Evolutionary conservation across 768 basidiomycete genomes (phyloP), one percentile per base, ranked within the genome.

Genomic region (Tricholoma terreum): DNA sequence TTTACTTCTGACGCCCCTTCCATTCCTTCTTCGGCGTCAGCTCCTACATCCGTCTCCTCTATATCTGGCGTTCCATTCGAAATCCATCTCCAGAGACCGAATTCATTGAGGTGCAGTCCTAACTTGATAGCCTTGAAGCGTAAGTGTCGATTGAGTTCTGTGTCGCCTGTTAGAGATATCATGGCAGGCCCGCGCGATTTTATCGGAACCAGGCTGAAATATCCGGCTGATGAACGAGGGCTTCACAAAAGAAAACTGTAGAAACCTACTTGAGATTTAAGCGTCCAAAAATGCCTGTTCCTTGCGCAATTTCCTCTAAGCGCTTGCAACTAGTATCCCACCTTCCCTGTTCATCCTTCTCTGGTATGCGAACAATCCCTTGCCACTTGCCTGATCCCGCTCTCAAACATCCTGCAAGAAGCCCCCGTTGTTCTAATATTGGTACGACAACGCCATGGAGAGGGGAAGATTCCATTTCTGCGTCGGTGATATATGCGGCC

Each of bases 51-150:
- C 10, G 50, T 38, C 24, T 33, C 38, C 14, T 59, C 48, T 15
- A 34, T 45, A 11, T 56, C 35, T 10, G 49, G 58, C 11, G 58
- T 17, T 12, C 59, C 31, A 24, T 43, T 43, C 12, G 15, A 5
- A 43, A 54, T 56, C 83, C 84, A 86, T 50, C 69, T 74, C 88
- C 88, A 89, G 3, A 89, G 71, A 11, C 87, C 88, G 59, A 75
- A 81, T 61, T 85, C 83, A 61, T 86, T 80, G 27, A 89, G 73
- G 33, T 78, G 72, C 63, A 86, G 61, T 14, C 80, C 81, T 2
- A 74, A 62, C 43, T 69, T 72, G 6, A 63, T 52, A 0, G 87
- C 88, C 36, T 72, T 71, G 19, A 61, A 65, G 31, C 74, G 74
- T 1, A 82, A 58, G 40, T 77, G 70, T 50, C 72, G 69, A 40